phyloP scores from a whole-genome alignment of 108 stramenopile genomes.

The Phaeodactylum tricornutum region DNA sequence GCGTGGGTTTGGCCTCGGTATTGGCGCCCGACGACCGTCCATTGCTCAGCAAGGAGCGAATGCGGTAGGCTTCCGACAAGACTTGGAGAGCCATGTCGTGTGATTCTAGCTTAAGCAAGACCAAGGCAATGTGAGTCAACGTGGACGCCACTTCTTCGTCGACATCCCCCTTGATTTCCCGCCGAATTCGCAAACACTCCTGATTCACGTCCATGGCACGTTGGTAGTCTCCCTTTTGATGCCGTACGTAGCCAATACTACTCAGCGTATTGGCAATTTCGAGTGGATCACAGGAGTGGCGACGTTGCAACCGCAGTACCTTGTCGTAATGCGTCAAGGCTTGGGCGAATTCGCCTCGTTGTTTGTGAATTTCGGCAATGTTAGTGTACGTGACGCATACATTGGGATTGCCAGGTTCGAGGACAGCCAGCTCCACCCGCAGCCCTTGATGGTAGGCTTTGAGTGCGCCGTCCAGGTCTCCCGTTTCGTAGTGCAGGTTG shows the following conservation, averaged over 20 bases:
- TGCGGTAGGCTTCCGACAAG: conserved; percentile 35
- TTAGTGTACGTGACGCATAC: conserved; percentile 46
- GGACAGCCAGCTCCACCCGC: conserved; percentile 29
- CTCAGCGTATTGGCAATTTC: conserved; percentile 43
- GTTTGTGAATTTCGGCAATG: conserved; percentile 51
- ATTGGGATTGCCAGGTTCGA: conserved; percentile 33
- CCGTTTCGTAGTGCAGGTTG: conserved; percentile 42
- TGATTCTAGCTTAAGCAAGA: conserved; percentile 25
- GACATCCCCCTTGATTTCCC: conserved; percentile 25
- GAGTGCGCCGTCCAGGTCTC: conserved; percentile 37
- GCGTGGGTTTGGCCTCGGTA: background rate
- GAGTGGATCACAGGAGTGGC: conserved; percentile 7
- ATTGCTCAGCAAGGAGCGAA: conserved; percentile 16
- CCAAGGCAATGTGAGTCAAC: conserved; percentile 34
- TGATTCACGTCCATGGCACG: conserved; percentile 32
- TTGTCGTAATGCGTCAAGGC: conserved; percentile 36
- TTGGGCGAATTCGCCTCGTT: conserved; percentile 21
- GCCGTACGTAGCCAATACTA: conserved; percentile 37
- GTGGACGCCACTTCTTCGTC: conserved; percentile 44
- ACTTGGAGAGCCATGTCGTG: conserved; percentile 36
- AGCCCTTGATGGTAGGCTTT: conserved; percentile 43
- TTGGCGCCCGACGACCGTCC: background rate
- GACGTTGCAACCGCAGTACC: conserved; percentile 20
- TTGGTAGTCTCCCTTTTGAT: conserved; percentile 28
- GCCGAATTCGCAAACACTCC: conserved; percentile 39